These are phyloP conservation scores for Petunia hybrid DNA, from an alignment of 305 asterid genomes.

Conservation along the genomic window DNA sequence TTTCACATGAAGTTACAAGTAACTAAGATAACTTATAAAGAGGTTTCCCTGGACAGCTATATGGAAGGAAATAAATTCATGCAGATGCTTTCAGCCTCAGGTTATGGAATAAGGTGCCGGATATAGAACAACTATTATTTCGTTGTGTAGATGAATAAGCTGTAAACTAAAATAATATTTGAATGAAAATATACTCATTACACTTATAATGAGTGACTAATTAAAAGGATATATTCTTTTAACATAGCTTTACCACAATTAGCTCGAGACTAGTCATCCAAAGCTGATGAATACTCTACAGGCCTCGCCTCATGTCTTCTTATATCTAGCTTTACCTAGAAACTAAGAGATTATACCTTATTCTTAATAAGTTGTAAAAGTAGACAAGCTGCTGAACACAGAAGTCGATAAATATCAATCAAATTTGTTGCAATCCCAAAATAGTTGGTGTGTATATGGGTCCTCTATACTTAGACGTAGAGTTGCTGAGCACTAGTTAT, in stretches of 20 bases:
- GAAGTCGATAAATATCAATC: conserved; percentile 1
- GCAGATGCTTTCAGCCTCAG: not conserved
- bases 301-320: not conserved
- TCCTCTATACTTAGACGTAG: not conserved
- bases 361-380: not conserved
- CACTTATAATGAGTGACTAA: not conserved
- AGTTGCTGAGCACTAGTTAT: not conserved
- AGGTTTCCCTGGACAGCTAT: not conserved
- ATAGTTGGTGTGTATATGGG: not conserved
- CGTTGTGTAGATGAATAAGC: not conserved
- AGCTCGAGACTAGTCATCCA: not conserved
- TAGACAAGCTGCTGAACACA: not conserved
- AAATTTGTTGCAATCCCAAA: not conserved
- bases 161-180: not conserved
- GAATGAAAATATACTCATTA: not conserved
- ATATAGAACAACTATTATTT: not conserved
- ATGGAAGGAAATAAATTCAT: not conserved
- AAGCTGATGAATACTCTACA: not conserved
- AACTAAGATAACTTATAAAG: not conserved
- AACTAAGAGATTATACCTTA: not conserved
- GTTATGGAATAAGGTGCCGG: not conserved
- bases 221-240: not conserved
- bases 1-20: not conserved
- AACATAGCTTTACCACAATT: not conserved
- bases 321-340: not conserved